Base-by-base conservation (phyloP, 495 filamentous ascomycete genomes). In the Cercophora scortea region DNA sequence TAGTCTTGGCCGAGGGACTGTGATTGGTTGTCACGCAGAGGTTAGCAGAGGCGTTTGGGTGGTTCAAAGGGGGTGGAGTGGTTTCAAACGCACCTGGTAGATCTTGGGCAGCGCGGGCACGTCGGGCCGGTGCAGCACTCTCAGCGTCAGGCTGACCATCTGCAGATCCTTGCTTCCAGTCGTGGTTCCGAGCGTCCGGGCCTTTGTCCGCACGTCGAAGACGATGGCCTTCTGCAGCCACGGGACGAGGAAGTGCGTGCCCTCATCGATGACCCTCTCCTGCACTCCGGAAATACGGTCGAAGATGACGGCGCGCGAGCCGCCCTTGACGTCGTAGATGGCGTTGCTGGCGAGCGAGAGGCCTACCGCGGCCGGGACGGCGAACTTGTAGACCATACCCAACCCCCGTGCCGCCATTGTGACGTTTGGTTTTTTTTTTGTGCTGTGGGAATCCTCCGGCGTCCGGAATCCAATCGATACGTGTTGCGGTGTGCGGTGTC, bases 141-240 rank as follows among this genome's bases (percentile, higher is more conserved):
- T 83, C 60, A 99, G 77, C 35, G 93, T 99, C 79, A 99, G 79
- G 79, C 88, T 95, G 66, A 99, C 93, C 93, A 99, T 99, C 81
- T 99, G 93, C 72, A 99, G 69, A 74, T 99, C 93, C 81, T 99
- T 99, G 79, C 86, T 90, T 50, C 93, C 93, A 10, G 93, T 99
- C 12, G 92, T 97, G n/a, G 93, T 99, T 13, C 84, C 85, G 72
- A 99, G 96, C 65, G 92, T 96, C 61, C 93, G 80, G 45, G 93
- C 93, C 80, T 94, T 94, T 42, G 93, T 97, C 54, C 93, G 88
- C 54, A 99, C 94, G 76, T 99, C 93, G 75, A 93, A 99, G 68
- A 95, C 77, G 70, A 99, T 94, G 57, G 85, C 85, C 74, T 84
- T 84, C 66, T 99, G 93, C 64, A 99, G 72, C 93, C 93, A 99